Conservation (phyloP, 2,329 filamentous ascomycete species). For the Hyphodiscus sp. region DNA sequence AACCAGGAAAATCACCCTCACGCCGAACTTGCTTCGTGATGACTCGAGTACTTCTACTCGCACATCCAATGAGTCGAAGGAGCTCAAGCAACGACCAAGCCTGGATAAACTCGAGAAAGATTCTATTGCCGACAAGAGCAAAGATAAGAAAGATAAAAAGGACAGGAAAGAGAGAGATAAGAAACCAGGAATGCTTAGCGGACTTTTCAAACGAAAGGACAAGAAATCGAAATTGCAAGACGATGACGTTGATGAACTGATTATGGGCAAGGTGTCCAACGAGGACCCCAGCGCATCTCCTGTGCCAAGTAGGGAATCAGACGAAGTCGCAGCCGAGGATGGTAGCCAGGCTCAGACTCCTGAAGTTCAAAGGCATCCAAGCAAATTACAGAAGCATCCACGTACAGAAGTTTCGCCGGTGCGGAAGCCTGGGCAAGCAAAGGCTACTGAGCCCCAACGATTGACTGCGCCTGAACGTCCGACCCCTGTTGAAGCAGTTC, state of each 20-base stretch:
- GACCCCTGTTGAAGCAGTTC: slow-evolving; percentile 18
- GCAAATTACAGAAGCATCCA: slow-evolving; percentile 65
- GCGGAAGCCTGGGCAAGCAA: slow-evolving; percentile 11
- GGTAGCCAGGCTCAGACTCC: slow-evolving; percentile 17
- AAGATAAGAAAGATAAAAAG: slow-evolving; percentile 62
- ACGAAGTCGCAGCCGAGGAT: slow-evolving; percentile 24
- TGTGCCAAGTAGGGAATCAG: slow-evolving; percentile 28
- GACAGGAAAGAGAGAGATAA: slow-evolving; percentile 50
- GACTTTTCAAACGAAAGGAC: slow-evolving; percentile 41
- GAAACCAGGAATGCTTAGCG: slow-evolving; percentile 58
- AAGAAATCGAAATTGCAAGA: slow-evolving; percentile 44
- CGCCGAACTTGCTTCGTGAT: slow-evolving; percentile 84
- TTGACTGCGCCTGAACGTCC: slow-evolving; percentile 22
- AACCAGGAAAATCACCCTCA: slow-evolving; percentile 95
- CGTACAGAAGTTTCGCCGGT: slow-evolving; percentile 23
- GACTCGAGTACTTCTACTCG: slow-evolving; percentile 47
- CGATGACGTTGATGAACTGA: slow-evolving; percentile 41
- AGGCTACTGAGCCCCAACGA: slow-evolving; percentile 20
- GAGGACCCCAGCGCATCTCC: slow-evolving; percentile 35
- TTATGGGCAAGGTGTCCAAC: slow-evolving; percentile 31
- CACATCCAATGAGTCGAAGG: slow-evolving; percentile 39
- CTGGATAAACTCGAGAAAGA: slow-evolving; percentile 72
- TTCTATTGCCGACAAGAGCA: slow-evolving; percentile 54
- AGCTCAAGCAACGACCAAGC: slow-evolving; percentile 54
- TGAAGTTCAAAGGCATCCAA: slow-evolving; percentile 47